Conservation (phyloP, 1,139 yeast species). For the Blastobotrys raffinosifermentans region DNA sequence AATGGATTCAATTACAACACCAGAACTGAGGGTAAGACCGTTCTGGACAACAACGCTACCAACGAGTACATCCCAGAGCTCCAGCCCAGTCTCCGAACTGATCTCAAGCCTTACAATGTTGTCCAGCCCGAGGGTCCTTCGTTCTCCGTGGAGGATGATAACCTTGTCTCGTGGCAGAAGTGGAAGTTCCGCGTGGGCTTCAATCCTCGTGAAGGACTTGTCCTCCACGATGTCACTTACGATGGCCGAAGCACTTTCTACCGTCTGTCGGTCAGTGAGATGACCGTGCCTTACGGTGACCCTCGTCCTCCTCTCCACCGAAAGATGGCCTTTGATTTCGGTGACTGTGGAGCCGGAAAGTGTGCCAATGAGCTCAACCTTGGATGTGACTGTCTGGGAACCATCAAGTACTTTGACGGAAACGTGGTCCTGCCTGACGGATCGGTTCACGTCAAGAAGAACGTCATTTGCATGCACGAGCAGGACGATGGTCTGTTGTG, state of each 20-base stretch:
- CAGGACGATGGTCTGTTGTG: slow-evolving; percentile 77
- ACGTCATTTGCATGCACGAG: slow-evolving; percentile 84
- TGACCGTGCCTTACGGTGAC: slow-evolving; percentile 92
- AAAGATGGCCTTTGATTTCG: slow-evolving; percentile 88
- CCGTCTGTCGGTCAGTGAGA: slow-evolving; percentile 74
- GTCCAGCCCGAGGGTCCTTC: slow-evolving; percentile 86
- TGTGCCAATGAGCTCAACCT: slow-evolving; percentile 67
- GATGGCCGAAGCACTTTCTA: slow-evolving; percentile 79
- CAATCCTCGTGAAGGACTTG: slow-evolving; percentile 80
- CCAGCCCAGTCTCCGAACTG: slow-evolving; percentile 33
- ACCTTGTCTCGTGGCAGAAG: slow-evolving; percentile 72
- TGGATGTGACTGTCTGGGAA: slow-evolving; percentile 90
- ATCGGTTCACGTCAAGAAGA: slow-evolving; percentile 58
- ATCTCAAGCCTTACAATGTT: slow-evolving; percentile 69
- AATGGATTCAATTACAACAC: slow-evolving; percentile 30
- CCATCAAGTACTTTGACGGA: slow-evolving; percentile 73
- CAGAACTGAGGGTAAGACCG: slow-evolving; percentile 56
- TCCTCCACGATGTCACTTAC: slow-evolving; percentile 66
- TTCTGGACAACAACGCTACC: slow-evolving; percentile 65
- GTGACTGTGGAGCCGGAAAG: slow-evolving; percentile 86
- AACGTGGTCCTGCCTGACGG: slow-evolving; percentile 56
- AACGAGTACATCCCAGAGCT: slow-evolving; percentile 47
- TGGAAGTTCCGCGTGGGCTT: slow-evolving; percentile 80
- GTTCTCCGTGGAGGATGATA: slow-evolving; percentile 60
- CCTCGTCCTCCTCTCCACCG: slow-evolving; percentile 88